Conservation (phyloP, 2,329 filamentous ascomycete genomes). For the Aspergillus oerlinghausenensis region DNA sequence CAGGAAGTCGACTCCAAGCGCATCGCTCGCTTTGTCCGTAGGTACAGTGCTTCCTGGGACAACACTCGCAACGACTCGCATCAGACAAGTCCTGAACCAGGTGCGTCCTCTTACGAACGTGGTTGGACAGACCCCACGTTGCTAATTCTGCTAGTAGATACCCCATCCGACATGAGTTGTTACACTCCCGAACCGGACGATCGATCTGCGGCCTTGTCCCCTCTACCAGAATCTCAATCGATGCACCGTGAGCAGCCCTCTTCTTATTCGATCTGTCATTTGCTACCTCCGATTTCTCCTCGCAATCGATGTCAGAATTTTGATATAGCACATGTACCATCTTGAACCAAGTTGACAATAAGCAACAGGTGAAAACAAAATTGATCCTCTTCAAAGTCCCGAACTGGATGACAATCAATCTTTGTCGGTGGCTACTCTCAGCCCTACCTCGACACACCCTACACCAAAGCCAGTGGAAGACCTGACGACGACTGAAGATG, state of each 20-base stretch:
- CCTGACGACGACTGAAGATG: conserved; percentile 1
- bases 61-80: conserved; percentile 15
- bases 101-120: conserved; percentile 15
- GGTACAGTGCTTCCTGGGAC: conserved; percentile 27
- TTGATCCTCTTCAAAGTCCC: conserved; percentile 23
- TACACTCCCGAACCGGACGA: conserved; percentile 34
- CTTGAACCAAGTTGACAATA: conserved; percentile 6
- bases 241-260: conserved; percentile 20
- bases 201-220: conserved; percentile 24
- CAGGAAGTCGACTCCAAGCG: conserved; percentile 32
- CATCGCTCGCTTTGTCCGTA: conserved; percentile 31
- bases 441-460: conserved; percentile 8
- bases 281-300: background rate
- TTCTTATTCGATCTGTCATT: conserved; percentile 2
- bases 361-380: conserved; percentile 18
- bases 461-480: conserved; percentile 9
- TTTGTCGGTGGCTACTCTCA: conserved; percentile 14
- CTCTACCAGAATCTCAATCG: conserved; percentile 25
- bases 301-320: background rate
- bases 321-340: background rate
- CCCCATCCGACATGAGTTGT: conserved; percentile 36
- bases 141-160: conserved; percentile 19
- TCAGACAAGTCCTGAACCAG: conserved; percentile 28
- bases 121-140: background rate
- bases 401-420: conserved; percentile 23